Percentiles rank a stretch among this genome's conserved stretches.
These are phyloP conservation scores for Tetrapisispora iriomotensis DNA, from an alignment of 805 yeast species.

Conservation along the genomic window DNA sequence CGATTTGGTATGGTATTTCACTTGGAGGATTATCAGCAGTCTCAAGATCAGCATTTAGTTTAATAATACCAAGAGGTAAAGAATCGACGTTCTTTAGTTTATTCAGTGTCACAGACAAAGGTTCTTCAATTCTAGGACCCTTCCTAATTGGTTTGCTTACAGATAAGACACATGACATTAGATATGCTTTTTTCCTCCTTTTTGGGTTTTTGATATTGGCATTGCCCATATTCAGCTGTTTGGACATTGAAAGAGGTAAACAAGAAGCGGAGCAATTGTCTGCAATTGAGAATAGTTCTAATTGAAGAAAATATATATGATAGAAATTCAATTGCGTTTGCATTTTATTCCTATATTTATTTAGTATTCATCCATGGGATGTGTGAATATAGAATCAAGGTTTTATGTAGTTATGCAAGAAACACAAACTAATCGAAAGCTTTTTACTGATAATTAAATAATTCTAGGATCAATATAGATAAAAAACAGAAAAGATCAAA, in stretches of 20 bases:
- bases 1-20: conserved; percentile 67
- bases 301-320: neutral
- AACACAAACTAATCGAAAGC: too few species aligned
- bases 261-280: conserved; percentile 38
- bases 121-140: conserved; percentile 69
- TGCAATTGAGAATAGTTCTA: neutral
- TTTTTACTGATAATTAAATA: too few species aligned
- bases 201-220: conserved; percentile 44
- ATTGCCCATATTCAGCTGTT: conserved; percentile 43
- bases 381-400: too few species aligned
- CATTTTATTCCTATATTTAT: too few species aligned
- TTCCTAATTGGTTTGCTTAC: conserved; percentile 60
- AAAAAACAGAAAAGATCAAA: too few species aligned
- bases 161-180: conserved; percentile 61
- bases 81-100: conserved; percentile 70
- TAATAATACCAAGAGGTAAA: conserved; percentile 63
- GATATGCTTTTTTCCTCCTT: conserved; percentile 62
- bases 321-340: too few species aligned
- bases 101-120: conserved; percentile 71
- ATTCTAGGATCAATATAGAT: too few species aligned
- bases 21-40: conserved; percentile 66
- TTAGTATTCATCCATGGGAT: too few species aligned
- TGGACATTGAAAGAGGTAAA: conserved; percentile 56
- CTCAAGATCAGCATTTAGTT: conserved; percentile 56
- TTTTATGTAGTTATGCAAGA: too few species aligned